A percentile compares a stretch with the other conserved stretches of the same genome.
Evolutionary conservation across 2,329 filamentous ascomycete genomes (phyloP).

Genomic region (Aspergillus terreus): DNA sequence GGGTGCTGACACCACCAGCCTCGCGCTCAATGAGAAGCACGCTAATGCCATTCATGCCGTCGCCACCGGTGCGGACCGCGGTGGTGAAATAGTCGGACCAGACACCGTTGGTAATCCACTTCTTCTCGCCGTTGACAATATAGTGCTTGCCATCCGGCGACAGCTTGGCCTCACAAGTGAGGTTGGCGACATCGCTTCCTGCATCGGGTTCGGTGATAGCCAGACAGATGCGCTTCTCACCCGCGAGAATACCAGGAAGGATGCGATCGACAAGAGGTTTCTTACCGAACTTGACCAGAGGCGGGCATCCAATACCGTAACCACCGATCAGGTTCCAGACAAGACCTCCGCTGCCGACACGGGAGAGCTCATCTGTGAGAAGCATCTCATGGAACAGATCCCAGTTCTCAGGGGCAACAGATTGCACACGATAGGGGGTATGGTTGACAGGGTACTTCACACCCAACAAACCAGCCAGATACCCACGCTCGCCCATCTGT

Average conservation of each 20-base stretch:
- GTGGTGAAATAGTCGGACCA: slow-evolving; percentile 98
- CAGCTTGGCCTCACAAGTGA: slow-evolving; percentile 93
- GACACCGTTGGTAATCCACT: slow-evolving; percentile 99
- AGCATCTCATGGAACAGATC: slow-evolving; percentile 98
- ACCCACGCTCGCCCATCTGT: slow-evolving; percentile 88
- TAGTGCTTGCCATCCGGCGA: slow-evolving; percentile 96
- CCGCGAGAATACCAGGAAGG: slow-evolving; percentile 78
- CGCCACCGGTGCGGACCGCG: slow-evolving; percentile 82
- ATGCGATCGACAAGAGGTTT: slow-evolving; percentile 82
- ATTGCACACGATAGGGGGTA: slow-evolving; percentile 66
- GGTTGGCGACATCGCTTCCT: slow-evolving; percentile 89
- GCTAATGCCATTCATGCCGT: slow-evolving; percentile 89
- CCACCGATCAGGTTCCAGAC: slow-evolving; percentile 97
- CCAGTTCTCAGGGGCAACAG: slow-evolving; percentile 84
- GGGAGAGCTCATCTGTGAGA: slow-evolving; percentile 88
- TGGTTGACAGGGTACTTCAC: slow-evolving; percentile 72
- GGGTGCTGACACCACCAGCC: slow-evolving; percentile 79
- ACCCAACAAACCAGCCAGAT: slow-evolving; percentile 85
- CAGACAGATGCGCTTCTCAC: slow-evolving; percentile 95
- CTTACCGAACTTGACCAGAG: slow-evolving; percentile 86
- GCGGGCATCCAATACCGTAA: slow-evolving; percentile 92
- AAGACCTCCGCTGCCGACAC: slow-evolving; percentile 82
- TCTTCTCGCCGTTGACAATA: slow-evolving; percentile 99
- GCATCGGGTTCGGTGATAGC: slow-evolving; percentile 97
- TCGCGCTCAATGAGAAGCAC: slow-evolving; percentile 88